A percentile compares a stretch with the other conserved stretches of the same genome.
Conservation (phyloP, 495 filamentous ascomycete genomes). For the Durotheca rogersii region DNA sequence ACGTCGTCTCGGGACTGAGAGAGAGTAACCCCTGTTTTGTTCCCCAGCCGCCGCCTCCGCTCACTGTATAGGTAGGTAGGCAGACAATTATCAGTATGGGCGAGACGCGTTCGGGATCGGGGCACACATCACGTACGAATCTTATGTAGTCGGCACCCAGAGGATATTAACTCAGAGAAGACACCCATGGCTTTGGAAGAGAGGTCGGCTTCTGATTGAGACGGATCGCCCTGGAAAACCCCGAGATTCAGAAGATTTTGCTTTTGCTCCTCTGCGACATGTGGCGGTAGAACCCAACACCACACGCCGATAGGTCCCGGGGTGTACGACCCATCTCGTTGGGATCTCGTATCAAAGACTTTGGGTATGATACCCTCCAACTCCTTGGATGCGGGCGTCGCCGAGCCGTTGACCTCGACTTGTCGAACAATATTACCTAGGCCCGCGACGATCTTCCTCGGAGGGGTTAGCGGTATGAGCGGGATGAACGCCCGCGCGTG, state of each 20-base stretch:
- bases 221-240: constrained; percentile 19
- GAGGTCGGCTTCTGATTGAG: constrained; percentile 25
- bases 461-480: constrained; percentile 63
- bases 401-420: constrained; percentile 52
- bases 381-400: constrained; percentile 71
- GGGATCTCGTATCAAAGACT: constrained; percentile 51
- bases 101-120: neutral
- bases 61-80: no score
- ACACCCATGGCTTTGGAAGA: constrained; percentile 13
- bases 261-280: constrained; percentile 13
- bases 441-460: constrained; percentile 62
- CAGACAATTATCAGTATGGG: constrained; percentile 16
- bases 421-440: constrained; percentile 83
- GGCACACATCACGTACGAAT: constrained; percentile 49
- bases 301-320: constrained; percentile 63
- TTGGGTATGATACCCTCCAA: constrained; percentile 65
- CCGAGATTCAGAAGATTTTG: constrained; percentile 19
- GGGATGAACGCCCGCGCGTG: constrained; percentile 42
- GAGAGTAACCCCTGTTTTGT: constrained; percentile 80
- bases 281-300: constrained; percentile 65
- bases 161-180: constrained; percentile 35
- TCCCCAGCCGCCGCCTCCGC: constrained; percentile 91
- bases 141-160: constrained; percentile 60
- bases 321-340: constrained; percentile 20
- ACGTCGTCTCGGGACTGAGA: constrained; percentile 67